A percentile compares a stretch with the other conserved stretches of the same genome.
These are phyloP conservation scores for Ogataea hybrid DNA, from an alignment of 1,139 yeast species.

Conservation along the genomic window DNA sequence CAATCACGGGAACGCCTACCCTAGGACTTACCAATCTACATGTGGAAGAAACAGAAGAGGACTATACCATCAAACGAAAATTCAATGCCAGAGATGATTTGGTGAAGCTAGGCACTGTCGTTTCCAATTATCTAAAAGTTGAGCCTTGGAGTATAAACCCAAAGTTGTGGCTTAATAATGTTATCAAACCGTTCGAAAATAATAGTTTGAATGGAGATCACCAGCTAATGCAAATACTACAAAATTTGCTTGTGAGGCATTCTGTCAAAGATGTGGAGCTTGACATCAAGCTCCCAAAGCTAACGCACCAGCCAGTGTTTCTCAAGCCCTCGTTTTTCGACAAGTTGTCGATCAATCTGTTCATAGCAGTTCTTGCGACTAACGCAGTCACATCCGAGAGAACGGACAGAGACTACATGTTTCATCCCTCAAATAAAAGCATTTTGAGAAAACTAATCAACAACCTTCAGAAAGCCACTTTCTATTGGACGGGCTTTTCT, in stretches of 20 bases:
- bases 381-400: conserved; percentile 75
- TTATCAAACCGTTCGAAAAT: conserved; percentile 47
- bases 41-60: conserved; percentile 41
- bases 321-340: conserved; percentile 60
- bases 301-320: conserved; percentile 56
- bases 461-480: conserved; percentile 64
- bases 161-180: conserved; percentile 45
- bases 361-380: conserved; percentile 64
- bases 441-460: conserved; percentile 56
- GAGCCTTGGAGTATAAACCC: conserved; percentile 55
- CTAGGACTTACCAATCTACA: conserved; percentile 62
- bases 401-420: conserved; percentile 66
- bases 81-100: conserved; percentile 52
- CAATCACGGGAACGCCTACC: conserved; percentile 75
- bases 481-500: conserved; percentile 73
- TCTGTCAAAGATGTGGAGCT: conserved; percentile 47
- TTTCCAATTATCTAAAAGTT: conserved; percentile 53
- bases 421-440: conserved; percentile 54
- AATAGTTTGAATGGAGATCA: conserved; percentile 40
- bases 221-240: conserved; percentile 42
- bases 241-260: conserved; percentile 55
- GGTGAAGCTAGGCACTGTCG: conserved; percentile 48
- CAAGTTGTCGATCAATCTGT: conserved; percentile 56
- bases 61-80: conserved; percentile 35
- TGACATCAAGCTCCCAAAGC: conserved; percentile 56